Conservation (phyloP, 192 early-diverging fungal genomes). For the Polychytrium aggregatum region DNA sequence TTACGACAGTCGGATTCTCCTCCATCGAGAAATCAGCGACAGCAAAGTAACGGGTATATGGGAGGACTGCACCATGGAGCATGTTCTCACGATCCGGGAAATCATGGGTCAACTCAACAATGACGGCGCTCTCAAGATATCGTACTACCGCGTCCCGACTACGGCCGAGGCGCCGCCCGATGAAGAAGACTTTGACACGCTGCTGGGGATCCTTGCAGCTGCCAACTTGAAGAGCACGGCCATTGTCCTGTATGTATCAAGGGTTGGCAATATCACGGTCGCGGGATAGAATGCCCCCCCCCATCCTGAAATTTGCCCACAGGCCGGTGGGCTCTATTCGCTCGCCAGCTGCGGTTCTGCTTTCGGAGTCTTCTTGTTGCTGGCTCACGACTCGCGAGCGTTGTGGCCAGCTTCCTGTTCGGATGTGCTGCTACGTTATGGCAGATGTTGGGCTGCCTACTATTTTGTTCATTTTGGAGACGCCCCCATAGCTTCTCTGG, state of each 20-base stretch:
- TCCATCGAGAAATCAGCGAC: constrained; percentile 37
- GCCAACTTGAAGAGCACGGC: constrained; percentile 26
- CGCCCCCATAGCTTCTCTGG: not conserved
- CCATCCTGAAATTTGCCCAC: too few relatives aligned
- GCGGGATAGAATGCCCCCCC: too few relatives aligned
- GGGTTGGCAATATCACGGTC: too few relatives aligned
- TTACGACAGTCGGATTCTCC: constrained; percentile 39
- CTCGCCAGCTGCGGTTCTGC: too few relatives aligned
- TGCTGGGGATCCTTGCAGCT: constrained; percentile 29
- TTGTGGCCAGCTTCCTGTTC: too few relatives aligned
- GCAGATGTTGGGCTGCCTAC: too few relatives aligned
- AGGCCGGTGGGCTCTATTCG: too few relatives aligned
- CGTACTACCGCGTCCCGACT: constrained; percentile 44
- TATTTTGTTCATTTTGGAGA: not conserved
- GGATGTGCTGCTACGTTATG: too few relatives aligned
- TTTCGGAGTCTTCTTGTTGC: too few relatives aligned
- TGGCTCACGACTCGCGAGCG: too few relatives aligned
- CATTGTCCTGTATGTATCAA: constrained; percentile 34
- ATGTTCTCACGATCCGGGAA: constrained; percentile 40
- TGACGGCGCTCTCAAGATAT: too few relatives aligned
- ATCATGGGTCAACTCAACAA: constrained; percentile 27
- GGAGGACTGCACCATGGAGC: constrained; percentile 44
- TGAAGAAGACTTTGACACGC: constrained; percentile 38
- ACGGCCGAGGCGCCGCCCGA: constrained; percentile 50
- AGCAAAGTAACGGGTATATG: constrained; percentile 37